Percentiles rank a stretch among this genome's conserved stretches.
Evolutionary conservation across 805 yeast genomes (phyloP).

Genomic region (Nakazawaea siamensis): DNA sequence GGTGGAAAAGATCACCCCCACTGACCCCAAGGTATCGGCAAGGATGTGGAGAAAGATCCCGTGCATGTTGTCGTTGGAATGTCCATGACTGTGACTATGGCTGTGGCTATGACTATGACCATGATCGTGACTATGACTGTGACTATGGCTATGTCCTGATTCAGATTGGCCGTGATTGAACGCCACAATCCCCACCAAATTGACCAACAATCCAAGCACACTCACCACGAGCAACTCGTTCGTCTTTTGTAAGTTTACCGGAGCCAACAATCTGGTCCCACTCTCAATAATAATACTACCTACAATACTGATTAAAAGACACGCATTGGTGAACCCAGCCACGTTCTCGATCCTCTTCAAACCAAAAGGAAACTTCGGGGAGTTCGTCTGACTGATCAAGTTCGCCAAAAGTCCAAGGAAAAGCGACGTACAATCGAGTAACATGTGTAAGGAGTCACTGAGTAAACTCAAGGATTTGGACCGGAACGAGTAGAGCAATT

Average conservation of each 20-base stretch:
- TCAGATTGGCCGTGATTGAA: constrained; percentile 77
- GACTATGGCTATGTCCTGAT: constrained; percentile 29
- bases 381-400: constrained; percentile 22
- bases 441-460: constrained; percentile 95
- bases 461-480: constrained; percentile 87
- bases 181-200: constrained; percentile 88
- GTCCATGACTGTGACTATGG: constrained; percentile 16
- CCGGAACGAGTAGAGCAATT: constrained; percentile 82
- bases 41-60: constrained; percentile 90
- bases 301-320: constrained; percentile 79
- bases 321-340: constrained; percentile 94
- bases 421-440: constrained; percentile 86
- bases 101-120: constrained; percentile 23
- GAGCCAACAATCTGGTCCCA: constrained; percentile 67
- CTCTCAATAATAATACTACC: constrained; percentile 86
- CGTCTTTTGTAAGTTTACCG: constrained; percentile 71
- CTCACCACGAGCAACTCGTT: constrained; percentile 83
- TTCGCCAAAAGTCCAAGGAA: constrained; percentile 88
- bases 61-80: constrained; percentile 64
- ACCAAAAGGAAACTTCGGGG: constrained; percentile 72
- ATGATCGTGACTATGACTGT: constrained; percentile 26
- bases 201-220: constrained; percentile 75
- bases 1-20: constrained; percentile 93
- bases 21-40: constrained; percentile 95
- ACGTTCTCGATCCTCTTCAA: constrained; percentile 78